These are phyloP conservation scores for Dendrothele bispora DNA, from an alignment of 768 basidiomycete species.

Conservation along the genomic window DNA sequence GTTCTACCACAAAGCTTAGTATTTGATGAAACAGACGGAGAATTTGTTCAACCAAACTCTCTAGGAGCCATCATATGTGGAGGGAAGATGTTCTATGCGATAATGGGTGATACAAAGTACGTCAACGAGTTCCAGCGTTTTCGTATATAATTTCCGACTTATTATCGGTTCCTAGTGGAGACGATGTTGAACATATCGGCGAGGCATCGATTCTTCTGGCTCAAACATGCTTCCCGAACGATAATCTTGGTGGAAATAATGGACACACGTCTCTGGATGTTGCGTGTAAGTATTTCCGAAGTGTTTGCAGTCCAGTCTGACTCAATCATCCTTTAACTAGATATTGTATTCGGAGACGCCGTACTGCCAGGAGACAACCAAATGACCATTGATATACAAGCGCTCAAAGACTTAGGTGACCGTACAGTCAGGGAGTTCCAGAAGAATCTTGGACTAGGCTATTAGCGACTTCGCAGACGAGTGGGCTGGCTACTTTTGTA, in stretches of 20 bases:
- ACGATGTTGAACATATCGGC: conserved; percentile 22
- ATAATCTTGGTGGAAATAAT: conserved; percentile 16
- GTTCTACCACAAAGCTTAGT: conserved; percentile 22
- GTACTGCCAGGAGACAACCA: conserved; percentile 16
- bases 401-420: conserved; percentile 23
- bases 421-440: conserved; percentile 14
- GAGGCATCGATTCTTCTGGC: conserved; percentile 24
- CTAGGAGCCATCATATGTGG: conserved; percentile 24
- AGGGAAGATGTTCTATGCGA: conserved; percentile 26
- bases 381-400: conserved; percentile 17
- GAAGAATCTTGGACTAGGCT: conserved; percentile 14
- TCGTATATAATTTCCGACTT: not conserved
- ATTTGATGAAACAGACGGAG: too few species aligned
- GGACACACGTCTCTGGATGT: conserved; percentile 21
- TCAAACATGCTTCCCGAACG: conserved; percentile 23
- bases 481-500: too few species aligned
- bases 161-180: conserved; percentile 18
- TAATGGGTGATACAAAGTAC: conserved; percentile 25
- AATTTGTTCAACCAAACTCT: conserved; percentile 17
- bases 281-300: conserved; percentile 15
- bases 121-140: not conserved
- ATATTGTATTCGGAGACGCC: conserved; percentile 20
- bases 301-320: too few species aligned
- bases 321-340: conserved; percentile 8
- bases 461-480: too few species aligned